Percentiles rank a stretch among this genome's conserved stretches.
phyloP scores from a whole-genome alignment of 805 yeast genomes.

The Starmerella apicola region DNA sequence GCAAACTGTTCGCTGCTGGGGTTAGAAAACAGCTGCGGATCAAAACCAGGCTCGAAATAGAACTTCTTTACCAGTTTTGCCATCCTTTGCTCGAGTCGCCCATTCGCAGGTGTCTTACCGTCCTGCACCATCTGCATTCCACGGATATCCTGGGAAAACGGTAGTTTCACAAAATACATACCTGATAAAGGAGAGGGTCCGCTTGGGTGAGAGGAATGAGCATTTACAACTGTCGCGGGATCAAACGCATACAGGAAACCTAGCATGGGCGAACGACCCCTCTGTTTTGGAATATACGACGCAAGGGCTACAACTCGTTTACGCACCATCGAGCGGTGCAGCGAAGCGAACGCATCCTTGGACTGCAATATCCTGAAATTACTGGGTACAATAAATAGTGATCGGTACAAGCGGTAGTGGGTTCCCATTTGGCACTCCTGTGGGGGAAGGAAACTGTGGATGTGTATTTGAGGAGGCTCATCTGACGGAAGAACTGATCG shows the following conservation, averaged over 20 bases:
- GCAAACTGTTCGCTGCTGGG: not conserved
- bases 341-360: conserved; percentile 1
- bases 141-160: conserved; percentile 1
- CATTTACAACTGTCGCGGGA: not conserved
- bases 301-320: conserved; percentile 1
- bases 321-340: conserved; percentile 2
- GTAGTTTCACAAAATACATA: conserved; percentile 2
- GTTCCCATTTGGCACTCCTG: no score
- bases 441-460: no score
- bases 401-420: not conserved
- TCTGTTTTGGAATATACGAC: not conserved
- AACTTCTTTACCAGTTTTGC: not conserved
- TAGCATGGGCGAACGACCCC: not conserved
- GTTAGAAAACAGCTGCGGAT: conserved; percentile 2
- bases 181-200: not conserved
- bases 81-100: not conserved
- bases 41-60: not conserved
- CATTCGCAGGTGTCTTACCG: no score
- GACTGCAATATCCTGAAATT: not conserved
- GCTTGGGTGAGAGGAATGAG: no score
- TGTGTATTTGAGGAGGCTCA: no score
- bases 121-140: not conserved
- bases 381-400: conserved; percentile 3
- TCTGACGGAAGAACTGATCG: no score
- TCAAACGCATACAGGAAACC: conserved; percentile 3